Evolutionary conservation across 345 rosid genomes (phyloP).

Genomic region (Euclidium syriacum): DNA sequence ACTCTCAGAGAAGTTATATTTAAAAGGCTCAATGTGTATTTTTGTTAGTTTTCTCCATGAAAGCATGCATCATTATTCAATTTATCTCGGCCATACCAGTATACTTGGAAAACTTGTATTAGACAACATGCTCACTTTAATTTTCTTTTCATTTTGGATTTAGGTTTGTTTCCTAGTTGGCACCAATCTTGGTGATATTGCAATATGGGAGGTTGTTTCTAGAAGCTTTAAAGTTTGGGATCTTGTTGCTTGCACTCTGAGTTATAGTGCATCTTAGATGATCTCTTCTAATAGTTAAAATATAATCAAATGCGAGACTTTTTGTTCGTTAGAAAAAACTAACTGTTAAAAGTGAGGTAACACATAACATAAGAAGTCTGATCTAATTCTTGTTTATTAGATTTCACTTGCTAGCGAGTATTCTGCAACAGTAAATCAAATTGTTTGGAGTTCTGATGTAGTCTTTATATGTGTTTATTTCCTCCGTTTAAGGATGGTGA

Average conservation of each 20-base stretch:
- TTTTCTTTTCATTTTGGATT: background rate
- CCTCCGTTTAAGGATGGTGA: too few species aligned
- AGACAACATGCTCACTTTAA: background rate
- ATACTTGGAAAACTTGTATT: slow-evolving; percentile 3
- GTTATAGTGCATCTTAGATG: slow-evolving; percentile 4
- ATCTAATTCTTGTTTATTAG: slow-evolving; percentile 29
- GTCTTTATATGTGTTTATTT: too few species aligned
- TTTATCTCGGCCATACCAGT: too few species aligned
- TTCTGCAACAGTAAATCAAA: slow-evolving; percentile 53
- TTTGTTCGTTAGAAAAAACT: background rate
- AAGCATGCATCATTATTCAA: background rate
- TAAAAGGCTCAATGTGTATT: too few species aligned
- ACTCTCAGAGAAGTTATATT: too few species aligned
- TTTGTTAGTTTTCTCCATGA: slow-evolving; percentile 32
- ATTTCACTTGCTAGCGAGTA: slow-evolving; percentile 51
- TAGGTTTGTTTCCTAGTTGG: slow-evolving; percentile 46
- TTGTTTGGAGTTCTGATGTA: slow-evolving; percentile 67
- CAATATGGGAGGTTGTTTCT: slow-evolving; percentile 60
- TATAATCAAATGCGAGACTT: background rate
- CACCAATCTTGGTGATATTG: slow-evolving; percentile 46
- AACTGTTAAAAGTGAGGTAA: slow-evolving; percentile 5
- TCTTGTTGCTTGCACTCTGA: slow-evolving; percentile 45
- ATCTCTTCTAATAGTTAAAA: background rate
- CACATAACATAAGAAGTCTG: slow-evolving; percentile 6
- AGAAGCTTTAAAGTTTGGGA: slow-evolving; percentile 69